Evolutionary conservation across 2,329 filamentous ascomycete genomes (phyloP).

Genomic region (Xylaria sp.): DNA sequence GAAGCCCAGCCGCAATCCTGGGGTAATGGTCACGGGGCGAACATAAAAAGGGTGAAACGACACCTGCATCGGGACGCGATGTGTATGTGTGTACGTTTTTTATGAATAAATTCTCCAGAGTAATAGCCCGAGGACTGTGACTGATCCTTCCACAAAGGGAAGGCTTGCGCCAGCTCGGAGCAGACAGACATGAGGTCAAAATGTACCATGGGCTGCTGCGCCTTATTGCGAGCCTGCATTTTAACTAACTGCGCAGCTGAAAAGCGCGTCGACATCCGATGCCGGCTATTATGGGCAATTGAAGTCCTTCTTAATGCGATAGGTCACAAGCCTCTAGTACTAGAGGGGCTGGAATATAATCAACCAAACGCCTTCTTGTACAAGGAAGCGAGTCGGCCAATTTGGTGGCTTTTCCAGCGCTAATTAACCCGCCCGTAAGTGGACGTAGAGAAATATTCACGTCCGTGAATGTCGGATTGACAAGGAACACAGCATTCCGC

Average conservation of each 20-base stretch:
- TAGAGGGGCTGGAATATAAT: neutral
- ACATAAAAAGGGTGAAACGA: neutral
- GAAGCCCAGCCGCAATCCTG: neutral
- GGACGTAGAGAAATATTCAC: neutral
- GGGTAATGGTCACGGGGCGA: neutral
- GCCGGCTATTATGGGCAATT: neutral
- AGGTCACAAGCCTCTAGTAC: neutral
- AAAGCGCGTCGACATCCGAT: conserved; percentile 10
- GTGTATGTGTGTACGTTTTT: neutral
- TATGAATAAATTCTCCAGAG: neutral
- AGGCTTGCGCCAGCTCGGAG: neutral
- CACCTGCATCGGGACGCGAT: conserved; percentile 2
- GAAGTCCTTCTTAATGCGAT: neutral
- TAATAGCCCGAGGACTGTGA: neutral
- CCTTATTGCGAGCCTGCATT: conserved; percentile 6
- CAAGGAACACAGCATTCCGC: neutral
- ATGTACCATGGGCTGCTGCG: neutral
- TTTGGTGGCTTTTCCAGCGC: neutral
- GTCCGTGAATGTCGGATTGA: neutral
- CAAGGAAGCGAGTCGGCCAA: neutral
- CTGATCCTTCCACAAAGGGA: conserved; percentile 12
- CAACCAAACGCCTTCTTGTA: neutral
- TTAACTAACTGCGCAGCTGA: neutral
- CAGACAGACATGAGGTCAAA: neutral
- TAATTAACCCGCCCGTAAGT: neutral